Base-by-base conservation (phyloP, 805 yeast genomes). In the Ogataea ganodermae region DNA sequence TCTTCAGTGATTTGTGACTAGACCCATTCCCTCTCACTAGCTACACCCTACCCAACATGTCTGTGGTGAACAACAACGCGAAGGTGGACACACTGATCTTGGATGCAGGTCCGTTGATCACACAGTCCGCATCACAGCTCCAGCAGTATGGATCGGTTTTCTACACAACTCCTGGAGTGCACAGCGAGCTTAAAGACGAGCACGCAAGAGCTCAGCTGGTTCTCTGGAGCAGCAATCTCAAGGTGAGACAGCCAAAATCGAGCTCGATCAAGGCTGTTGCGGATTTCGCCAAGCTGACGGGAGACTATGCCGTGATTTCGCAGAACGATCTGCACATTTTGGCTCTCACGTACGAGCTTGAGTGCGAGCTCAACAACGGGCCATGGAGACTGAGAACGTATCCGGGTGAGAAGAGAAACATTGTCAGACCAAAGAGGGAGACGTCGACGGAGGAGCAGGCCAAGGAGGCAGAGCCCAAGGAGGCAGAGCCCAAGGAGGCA, bases 61-160 rank as follows among this genome's bases (percentile, higher is more conserved):
- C 58, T 17, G 24, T 21, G 20, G 44, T 45, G n/a, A 46, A 50
- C n/a, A 48, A 35, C 6, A 41, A 22, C 18, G 31, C 32, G 2
- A 74, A 71, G 50, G 78, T 82, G 24, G 72, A 77, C 51, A 72
- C 83, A 1, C 72, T 95, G 47, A 87, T 89, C 27, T 75, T 94
- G 55, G 99, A 94, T 76, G 98, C 99, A 3, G 94, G 96, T 42
- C 99, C 99, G 5, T 71, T 94, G 56, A 86, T 94, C 57, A 86
- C 96, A 1, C 95, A 89, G 59, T 76, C 94, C 4, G 88, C 87
- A 10, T 76, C 90, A 2, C 78, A 83, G 17, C 72, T 94, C 37
- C 82, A 83, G 58, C 80, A 78, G 53, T 79, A 76, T 61, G 97
- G 96, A 1, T 67, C 76, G 14, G 66, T 69, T n/a, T 88, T 88